Base-by-base conservation (phyloP, 192 early-diverging fungal species). In the Phycomyces nitens region DNA sequence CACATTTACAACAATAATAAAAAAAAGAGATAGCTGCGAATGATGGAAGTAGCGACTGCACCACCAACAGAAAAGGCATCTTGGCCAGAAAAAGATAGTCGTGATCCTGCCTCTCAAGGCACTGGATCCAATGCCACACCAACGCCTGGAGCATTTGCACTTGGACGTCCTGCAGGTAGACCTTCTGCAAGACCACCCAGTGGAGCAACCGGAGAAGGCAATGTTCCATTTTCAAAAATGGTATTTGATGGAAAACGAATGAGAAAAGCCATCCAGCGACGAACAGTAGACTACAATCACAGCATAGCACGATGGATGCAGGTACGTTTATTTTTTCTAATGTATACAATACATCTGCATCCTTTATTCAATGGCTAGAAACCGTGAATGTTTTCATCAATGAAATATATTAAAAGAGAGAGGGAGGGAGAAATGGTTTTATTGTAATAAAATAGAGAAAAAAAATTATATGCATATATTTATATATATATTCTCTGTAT, bases 241-340 rank as follows among this genome's bases (percentile, higher is more conserved):
- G 65, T 75, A 0, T 80, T 88, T 72, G 85, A 88, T 58, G 89
- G 87, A 62, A 93, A 91, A 68, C 85, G 86, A 16, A 85, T 94
- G 72, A 81, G 95, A 56, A 91, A 92, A 71, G 92, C 92, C 12
- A 89, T 96, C 64, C 92, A 97, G 75, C 79, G 97, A 51, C 81
- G 90, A 11, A 99, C 97, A 0, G 90, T 99, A 16, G 97, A 99
- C 75, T 95, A 92, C 73, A 92, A 94, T 64, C 82, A 91, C 18
- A 83, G 89, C 23, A 81, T 95, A 12, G 84, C 88, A 43, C 82
- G 87, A 60, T 88, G 89, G 62, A 74, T 90, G 44, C 84, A 93
- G 80, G 86, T 92, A 80, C 15, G 64, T 53, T 24, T 41, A 12
- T 26, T 2, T 39, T 49, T 66, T 77, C n/a, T n/a, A n/a, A n/a